Base-by-base conservation (phyloP, 164 flowering plant species). In the Magnolia officinalis region DNA sequence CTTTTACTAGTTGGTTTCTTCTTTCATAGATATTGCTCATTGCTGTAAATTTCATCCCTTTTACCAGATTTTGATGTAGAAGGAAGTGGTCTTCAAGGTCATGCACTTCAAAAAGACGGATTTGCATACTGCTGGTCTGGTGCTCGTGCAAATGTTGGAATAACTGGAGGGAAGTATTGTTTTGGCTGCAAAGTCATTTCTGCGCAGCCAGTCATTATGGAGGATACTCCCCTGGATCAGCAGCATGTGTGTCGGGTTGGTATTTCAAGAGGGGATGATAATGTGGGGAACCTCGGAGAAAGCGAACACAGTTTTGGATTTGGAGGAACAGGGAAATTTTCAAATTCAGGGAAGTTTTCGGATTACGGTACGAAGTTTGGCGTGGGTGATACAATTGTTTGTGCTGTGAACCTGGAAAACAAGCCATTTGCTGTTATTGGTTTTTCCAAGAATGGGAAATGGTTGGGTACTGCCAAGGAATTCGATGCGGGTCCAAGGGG, bases 71-170 rank as follows among this genome's bases (percentile, higher is more conserved):
- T 90, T 73, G 77, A 83, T 75, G 78, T 90, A 23, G 88, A 87
- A 77, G 82, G 74, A 63, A 74, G 83, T 79, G 92, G 91, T 19
- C 83, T 86, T 50, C 78, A 71, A 76, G 92, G 92, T 64, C 78
- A 80, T 59, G 88, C 83, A 23, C 87, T 89, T 70, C 72, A 83
- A 55, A 86, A 88, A 50, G 67, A 83, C 19, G 94, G 90, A 1
- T 89, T 90, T 84, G 88, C 89, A 31, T 89, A 90, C 80, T 90
- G 94, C 76, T 90, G 94, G 91, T 89, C 91, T 67, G 94, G 94
- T 72, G 87, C 89, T 50, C 90, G 89, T 45, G 89, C 85, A 8
- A 85, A 73, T 83, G 72, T 88, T 67, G 94, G 92, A 45, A 87
- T 89, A 21, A 78, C 78, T 45, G 81, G 88, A 70, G 94, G 94